Percentiles rank a stretch among this genome's conserved stretches.
Conservation (phyloP, 2,329 filamentous ascomycete genomes). For the Penicillium sclerotiorum region DNA sequence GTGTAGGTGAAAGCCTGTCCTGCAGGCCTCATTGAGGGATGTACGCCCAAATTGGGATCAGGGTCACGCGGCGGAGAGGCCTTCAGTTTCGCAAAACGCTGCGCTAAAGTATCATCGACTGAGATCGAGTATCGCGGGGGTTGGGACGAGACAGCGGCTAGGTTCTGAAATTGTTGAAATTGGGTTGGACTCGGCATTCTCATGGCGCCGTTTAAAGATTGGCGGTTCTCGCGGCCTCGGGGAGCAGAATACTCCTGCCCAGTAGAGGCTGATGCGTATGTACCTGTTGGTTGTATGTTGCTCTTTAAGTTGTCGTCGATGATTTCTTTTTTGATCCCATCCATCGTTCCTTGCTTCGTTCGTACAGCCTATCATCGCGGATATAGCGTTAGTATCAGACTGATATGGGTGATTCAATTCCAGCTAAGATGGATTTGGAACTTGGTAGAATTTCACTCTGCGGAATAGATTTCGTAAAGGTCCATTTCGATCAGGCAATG, state of each 20-base stretch:
- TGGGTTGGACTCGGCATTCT: constrained; percentile 47
- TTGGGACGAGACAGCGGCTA: constrained; percentile 24
- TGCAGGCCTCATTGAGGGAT: constrained; percentile 16
- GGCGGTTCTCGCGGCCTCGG: constrained; percentile 27
- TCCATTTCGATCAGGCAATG: not conserved
- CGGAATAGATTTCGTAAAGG: not conserved
- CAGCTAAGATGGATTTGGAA: too few relatives aligned
- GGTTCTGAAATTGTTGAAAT: constrained; percentile 34
- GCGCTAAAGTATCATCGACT: constrained; percentile 40
- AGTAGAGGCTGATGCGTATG: constrained; percentile 11
- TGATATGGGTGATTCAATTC: too few relatives aligned
- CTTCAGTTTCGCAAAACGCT: constrained; percentile 46
- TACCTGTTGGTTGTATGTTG: constrained; percentile 30
- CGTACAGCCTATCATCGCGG: constrained; percentile 34
- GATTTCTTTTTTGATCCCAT: constrained; percentile 44
- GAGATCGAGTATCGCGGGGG: constrained; percentile 30
- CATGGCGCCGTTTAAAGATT: constrained; percentile 21
- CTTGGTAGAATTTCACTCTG: not conserved
- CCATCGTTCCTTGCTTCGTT: constrained; percentile 47
- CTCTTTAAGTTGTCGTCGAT: constrained; percentile 39
- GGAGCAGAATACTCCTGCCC: constrained; percentile 15
- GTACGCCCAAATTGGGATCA: not conserved
- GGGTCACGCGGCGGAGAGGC: constrained; percentile 21
- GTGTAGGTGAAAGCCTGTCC: constrained; percentile 19
- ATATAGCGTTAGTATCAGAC: constrained; percentile 18